Percentiles rank a stretch among this genome's conserved stretches.
phyloP scores from a whole-genome alignment of 306 rosid genomes.

The Pterocarpus macrocarpus region DNA sequence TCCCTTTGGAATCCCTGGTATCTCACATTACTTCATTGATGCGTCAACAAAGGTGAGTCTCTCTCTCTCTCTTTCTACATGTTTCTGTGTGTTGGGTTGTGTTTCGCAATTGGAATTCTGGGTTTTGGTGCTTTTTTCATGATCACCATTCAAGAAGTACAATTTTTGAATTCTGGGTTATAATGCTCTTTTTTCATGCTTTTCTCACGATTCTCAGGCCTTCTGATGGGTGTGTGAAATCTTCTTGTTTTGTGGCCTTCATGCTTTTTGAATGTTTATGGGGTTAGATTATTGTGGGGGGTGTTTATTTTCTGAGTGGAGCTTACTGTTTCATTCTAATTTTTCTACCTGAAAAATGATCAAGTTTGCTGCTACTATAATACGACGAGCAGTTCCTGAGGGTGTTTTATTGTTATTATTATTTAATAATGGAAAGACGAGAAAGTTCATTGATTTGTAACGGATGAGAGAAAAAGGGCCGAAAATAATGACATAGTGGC shows the following conservation, averaged over 20 bases:
- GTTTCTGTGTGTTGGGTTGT: neutral
- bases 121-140: neutral
- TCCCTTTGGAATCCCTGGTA: slow-evolving; percentile 51
- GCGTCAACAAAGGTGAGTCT: slow-evolving; percentile 36
- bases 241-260: neutral
- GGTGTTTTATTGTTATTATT: neutral
- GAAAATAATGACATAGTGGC: neutral
- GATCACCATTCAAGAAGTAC: neutral
- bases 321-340: slow-evolving; percentile 30
- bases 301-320: slow-evolving; percentile 10
- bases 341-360: neutral
- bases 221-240: slow-evolving; percentile 2
- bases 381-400: neutral
- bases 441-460: slow-evolving; percentile 35
- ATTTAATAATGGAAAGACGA: neutral
- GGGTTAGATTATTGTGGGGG: neutral
- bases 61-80: neutral
- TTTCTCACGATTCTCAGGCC: neutral
- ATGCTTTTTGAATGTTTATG: neutral
- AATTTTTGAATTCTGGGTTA: slow-evolving; percentile 25
- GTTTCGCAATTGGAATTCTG: slow-evolving; percentile 3
- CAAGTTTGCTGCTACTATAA: neutral
- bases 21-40: slow-evolving; percentile 41
- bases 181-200: neutral
- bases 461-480: slow-evolving; percentile 1